Evolutionary conservation across 768 basidiomycete genomes (phyloP), one percentile per base, ranked within the genome.

Genomic region (Gelatoporia subvermispora): DNA sequence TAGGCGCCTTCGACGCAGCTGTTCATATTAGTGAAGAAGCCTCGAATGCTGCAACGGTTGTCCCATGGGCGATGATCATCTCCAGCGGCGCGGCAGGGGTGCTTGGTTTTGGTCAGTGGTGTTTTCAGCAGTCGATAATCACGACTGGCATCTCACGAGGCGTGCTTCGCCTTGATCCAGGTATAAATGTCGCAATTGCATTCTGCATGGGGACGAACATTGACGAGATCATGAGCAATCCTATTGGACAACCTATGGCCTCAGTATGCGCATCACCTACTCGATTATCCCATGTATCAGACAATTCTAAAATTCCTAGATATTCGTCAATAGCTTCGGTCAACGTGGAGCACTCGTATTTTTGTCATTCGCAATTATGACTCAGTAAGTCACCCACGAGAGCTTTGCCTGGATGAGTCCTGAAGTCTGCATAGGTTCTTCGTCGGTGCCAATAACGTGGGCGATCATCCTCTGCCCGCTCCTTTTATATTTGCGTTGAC

Each of bases 1-100:
- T 41, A 53, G 56, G 38, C 28, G 52, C 39, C 9, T 75, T 73
- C 46, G 79, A 82, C 56, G 70, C 74, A 0, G 70, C 67, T 40
- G 74, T 82, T 1, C 80, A 82, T 48, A 79, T 84, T 44, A 78
- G 76, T 42, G 81, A 82, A 60, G 80, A 82, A 58, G 78, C 79
- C 0, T 65, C 71, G 0, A 84, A 85, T 55, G 82, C 82, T 0
- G 70, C 74, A 4, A 67, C 67, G 9, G 80, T 80, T 28, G 77
- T 84, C 15, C 84, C 82, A 3, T 80, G 73, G 70, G 81, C 79
- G 5, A 80, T 84, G 37, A 71, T 78, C 10, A 61, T 64, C 4
- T 73, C 82, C 0, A 72, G 73, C 25, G 70, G 63, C 9, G 70
- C 76, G 24, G 73, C 74, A 39, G 72, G 74, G 47, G 51, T 79